Evolutionary conservation across 495 filamentous ascomycete genomes (phyloP).

Genomic region (Oidiodendron maius): DNA sequence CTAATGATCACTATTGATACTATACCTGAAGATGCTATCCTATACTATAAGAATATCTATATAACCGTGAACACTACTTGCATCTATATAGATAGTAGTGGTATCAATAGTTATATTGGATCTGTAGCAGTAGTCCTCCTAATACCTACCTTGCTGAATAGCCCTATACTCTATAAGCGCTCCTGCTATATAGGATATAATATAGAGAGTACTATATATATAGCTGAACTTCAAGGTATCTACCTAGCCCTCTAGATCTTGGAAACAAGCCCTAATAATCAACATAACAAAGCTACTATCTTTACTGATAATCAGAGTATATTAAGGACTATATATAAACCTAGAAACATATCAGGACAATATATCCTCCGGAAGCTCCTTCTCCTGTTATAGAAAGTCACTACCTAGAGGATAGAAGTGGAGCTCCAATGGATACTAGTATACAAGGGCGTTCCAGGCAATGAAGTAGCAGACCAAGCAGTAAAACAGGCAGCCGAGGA

Average conservation of each 20-base stretch:
- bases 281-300: too few relatives aligned
- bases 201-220: conserved; percentile 18
- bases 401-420: conserved; percentile 11
- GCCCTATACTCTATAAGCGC: conserved; percentile 4
- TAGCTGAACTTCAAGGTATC: conserved; percentile 18
- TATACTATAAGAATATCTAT: conserved; percentile 18
- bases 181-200: conserved; percentile 16
- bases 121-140: conserved; percentile 10
- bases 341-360: conserved; percentile 11
- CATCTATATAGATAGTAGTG: conserved; percentile 22
- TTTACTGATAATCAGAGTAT: conserved; percentile 18
- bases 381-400: conserved; percentile 14
- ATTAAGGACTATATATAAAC: conserved; percentile 10
- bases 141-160: conserved; percentile 1
- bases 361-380: conserved; percentile 13
- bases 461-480: conserved; percentile 23
- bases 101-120: conserved; percentile 17
- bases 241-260: conserved; percentile 14
- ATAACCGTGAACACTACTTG: conserved; percentile 10
- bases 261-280: conserved; percentile 6
- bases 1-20: conserved; percentile 16
- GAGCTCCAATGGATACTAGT: conserved; percentile 23
- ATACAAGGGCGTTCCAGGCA: conserved; percentile 23
- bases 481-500: conserved; percentile 16
- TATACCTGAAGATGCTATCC: conserved; percentile 15